These are phyloP conservation scores for Physcomitrellopsis africana DNA, from an alignment of 225 moss, liverwort and hornwort genomes.

Conservation along the genomic window DNA sequence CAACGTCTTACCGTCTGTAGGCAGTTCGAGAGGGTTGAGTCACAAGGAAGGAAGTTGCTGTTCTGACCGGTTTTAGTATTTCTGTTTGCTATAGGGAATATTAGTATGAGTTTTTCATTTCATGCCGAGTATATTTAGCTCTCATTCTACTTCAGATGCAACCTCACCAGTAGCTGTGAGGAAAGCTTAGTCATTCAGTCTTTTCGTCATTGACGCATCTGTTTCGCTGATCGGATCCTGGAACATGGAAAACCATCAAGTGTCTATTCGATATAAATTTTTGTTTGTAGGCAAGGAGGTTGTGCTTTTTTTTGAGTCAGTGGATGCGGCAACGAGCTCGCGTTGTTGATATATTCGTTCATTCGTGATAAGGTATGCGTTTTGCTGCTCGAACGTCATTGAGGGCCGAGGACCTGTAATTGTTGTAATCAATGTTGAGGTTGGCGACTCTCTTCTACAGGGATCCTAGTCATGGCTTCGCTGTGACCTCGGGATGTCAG, in stretches of 20 bases:
- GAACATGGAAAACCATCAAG: not conserved
- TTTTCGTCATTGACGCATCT: not conserved
- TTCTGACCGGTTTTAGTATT: not conserved
- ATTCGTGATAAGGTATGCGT: not conserved
- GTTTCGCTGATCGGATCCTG: not conserved
- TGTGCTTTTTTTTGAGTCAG: not conserved
- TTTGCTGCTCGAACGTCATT: not conserved
- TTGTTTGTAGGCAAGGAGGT: not conserved
- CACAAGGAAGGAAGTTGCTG: not conserved
- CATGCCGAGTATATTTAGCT: not conserved
- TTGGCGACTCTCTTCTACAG: not conserved
- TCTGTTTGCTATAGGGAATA: not conserved
- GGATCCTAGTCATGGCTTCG: not conserved
- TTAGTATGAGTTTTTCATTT: not conserved
- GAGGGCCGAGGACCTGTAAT: not conserved
- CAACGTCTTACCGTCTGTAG: not conserved
- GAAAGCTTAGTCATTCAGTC: not conserved
- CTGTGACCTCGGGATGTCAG: not conserved
- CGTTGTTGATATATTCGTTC: not conserved
- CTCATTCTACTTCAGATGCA: not conserved
- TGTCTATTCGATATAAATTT: not conserved
- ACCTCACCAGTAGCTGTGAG: not conserved
- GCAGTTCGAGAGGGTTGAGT: not conserved
- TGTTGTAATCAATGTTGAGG: not conserved
- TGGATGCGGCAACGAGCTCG: not conserved